These are phyloP conservation scores for Magnolia officinalis DNA, from an alignment of 164 flowering plant species.

Conservation along the genomic window DNA sequence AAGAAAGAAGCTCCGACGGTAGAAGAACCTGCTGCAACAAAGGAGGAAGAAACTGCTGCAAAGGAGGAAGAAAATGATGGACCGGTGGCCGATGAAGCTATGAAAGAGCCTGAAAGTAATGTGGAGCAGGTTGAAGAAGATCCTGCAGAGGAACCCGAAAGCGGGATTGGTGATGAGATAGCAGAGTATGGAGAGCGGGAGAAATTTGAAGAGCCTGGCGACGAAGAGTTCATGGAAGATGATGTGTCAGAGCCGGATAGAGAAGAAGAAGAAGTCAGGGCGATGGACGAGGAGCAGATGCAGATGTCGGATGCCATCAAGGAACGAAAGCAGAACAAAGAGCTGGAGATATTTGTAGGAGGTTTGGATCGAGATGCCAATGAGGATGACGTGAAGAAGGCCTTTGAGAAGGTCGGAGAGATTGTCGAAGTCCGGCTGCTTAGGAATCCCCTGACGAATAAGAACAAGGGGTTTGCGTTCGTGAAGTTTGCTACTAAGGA, in stretches of 20 bases:
- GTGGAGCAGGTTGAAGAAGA: slow-evolving; percentile 17
- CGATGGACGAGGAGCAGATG: slow-evolving; percentile 44
- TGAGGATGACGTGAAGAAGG: slow-evolving; percentile 68
- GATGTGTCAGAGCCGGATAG: slow-evolving; percentile 28
- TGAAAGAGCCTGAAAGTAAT: slow-evolving; percentile 13
- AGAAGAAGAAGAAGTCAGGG: slow-evolving; percentile 32
- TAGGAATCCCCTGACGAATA: slow-evolving; percentile 44
- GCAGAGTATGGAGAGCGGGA: slow-evolving; percentile 37
- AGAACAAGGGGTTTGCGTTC: slow-evolving; percentile 80
- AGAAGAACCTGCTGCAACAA: not conserved
- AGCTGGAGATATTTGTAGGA: slow-evolving; percentile 71
- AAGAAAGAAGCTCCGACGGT: slow-evolving; percentile 5
- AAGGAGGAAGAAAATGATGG: slow-evolving; percentile 11
- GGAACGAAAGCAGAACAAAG: slow-evolving; percentile 58
- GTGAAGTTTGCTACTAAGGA: slow-evolving; percentile 67
- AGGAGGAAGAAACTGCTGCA: slow-evolving; percentile 3
- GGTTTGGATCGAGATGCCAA: slow-evolving; percentile 61
- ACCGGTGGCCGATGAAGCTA: slow-evolving; percentile 7
- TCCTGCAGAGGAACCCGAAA: slow-evolving; percentile 14
- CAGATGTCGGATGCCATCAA: slow-evolving; percentile 46
- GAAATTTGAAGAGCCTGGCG: slow-evolving; percentile 46
- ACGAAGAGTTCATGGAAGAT: slow-evolving; percentile 46
- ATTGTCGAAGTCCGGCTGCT: slow-evolving; percentile 63
- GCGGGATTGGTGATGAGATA: slow-evolving; percentile 11
- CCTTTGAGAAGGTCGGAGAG: slow-evolving; percentile 65